A percentile compares a stretch with the other conserved stretches of the same genome.
phyloP scores from a whole-genome alignment of 2,329 filamentous ascomycete species.

The Trichoderma sp. region DNA sequence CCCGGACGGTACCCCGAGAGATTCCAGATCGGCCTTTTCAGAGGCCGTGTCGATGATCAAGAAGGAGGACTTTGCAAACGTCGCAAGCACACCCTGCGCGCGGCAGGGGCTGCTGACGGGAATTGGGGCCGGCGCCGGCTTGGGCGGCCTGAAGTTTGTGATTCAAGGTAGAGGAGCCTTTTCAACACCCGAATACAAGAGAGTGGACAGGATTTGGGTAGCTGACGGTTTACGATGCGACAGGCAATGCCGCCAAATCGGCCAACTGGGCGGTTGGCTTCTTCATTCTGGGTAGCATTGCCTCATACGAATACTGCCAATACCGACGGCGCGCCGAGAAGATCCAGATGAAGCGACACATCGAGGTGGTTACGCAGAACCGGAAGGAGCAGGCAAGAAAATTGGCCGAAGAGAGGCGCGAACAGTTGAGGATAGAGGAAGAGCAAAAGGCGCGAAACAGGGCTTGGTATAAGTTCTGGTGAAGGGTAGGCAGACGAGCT shows the following conservation, averaged over 20 bases:
- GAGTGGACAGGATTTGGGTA: background rate
- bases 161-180: slow-evolving; percentile 62
- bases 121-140: slow-evolving; percentile 75
- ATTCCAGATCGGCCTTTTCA: slow-evolving; percentile 41
- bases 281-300: slow-evolving; percentile 70
- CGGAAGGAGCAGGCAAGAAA: slow-evolving; percentile 51
- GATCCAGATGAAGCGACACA: slow-evolving; percentile 79
- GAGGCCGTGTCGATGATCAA: slow-evolving; percentile 71
- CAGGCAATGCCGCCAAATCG: slow-evolving; percentile 50
- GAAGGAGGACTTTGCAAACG: slow-evolving; percentile 66
- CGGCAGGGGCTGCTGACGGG: slow-evolving; percentile 81
- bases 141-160: slow-evolving; percentile 74
- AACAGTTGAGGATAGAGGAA: slow-evolving; percentile 38
- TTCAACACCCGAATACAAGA: too few relatives aligned
- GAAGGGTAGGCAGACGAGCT: slow-evolving; percentile 27
- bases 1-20: slow-evolving; percentile 26
- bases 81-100: slow-evolving; percentile 82
- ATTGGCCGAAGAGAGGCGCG: slow-evolving; percentile 48
- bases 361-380: slow-evolving; percentile 64
- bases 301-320: slow-evolving; percentile 83
- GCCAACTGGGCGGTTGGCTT: slow-evolving; percentile 85
- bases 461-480: slow-evolving; percentile 63
- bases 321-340: slow-evolving; percentile 72
- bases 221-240: slow-evolving; percentile 1
- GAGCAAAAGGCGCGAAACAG: slow-evolving; percentile 43